These are phyloP conservation scores for Saccharomycopsis phalli DNA, from an alignment of 1,139 yeast genomes.

Conservation along the genomic window DNA sequence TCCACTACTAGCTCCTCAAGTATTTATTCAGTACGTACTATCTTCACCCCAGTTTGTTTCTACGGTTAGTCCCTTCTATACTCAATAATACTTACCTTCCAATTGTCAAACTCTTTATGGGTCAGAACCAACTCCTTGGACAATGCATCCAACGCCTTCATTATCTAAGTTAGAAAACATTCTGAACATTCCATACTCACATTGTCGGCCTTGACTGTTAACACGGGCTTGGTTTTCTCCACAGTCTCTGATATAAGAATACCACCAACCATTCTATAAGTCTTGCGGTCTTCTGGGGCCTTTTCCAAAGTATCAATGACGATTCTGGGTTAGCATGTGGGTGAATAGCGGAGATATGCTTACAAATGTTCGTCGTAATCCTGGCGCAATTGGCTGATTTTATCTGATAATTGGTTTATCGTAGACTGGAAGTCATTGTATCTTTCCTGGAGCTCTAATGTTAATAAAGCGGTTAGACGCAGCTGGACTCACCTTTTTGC, in stretches of 20 bases:
- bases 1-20: too few species aligned
- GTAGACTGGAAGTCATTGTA: constrained; percentile 57
- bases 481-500: constrained; percentile 13
- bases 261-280: constrained; percentile 92
- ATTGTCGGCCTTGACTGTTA: constrained; percentile 49
- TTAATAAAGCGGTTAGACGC: not conserved
- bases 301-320: constrained; percentile 48
- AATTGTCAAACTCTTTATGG: constrained; percentile 50
- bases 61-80: not conserved
- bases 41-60: constrained; percentile 19
- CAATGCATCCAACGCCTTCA: constrained; percentile 36
- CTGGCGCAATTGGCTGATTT: constrained; percentile 41
- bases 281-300: constrained; percentile 53
- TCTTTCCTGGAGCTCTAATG: constrained; percentile 41
- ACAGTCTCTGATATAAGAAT: constrained; percentile 80
- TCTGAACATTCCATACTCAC: constrained; percentile 21
- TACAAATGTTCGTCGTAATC: constrained; percentile 40
- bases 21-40: constrained; percentile 19
- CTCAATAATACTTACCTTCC: constrained; percentile 37
- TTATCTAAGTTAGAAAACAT: constrained; percentile 23
- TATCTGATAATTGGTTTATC: constrained; percentile 47
- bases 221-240: constrained; percentile 60
- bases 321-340: constrained; percentile 30
- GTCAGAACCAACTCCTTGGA: constrained; percentile 39
- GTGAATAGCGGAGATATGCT: constrained; percentile 10